Percentiles rank a stretch among this genome's conserved stretches.
phyloP scores from a whole-genome alignment of 2,329 filamentous ascomycete species.

The Huntiella decipiens region DNA sequence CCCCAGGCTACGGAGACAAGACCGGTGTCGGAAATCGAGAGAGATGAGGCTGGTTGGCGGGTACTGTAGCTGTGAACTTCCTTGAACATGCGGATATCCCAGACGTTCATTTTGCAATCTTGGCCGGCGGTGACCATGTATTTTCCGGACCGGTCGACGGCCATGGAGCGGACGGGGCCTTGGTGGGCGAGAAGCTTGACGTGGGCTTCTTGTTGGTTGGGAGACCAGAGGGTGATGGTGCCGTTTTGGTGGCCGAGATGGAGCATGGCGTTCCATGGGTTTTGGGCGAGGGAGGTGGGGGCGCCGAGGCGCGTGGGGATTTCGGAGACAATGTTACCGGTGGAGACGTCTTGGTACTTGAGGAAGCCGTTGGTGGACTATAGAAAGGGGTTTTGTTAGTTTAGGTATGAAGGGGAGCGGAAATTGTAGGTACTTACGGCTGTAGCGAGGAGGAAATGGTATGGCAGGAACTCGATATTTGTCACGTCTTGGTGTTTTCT shows the following conservation, averaged over 20 bases:
- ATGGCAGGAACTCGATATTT: slow-evolving; percentile 88
- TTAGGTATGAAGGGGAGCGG: not conserved
- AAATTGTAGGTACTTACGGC: slow-evolving; percentile 37
- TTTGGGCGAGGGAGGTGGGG: slow-evolving; percentile 68
- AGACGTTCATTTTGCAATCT: slow-evolving; percentile 80
- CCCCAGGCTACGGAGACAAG: slow-evolving; percentile 83
- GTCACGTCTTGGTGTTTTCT: slow-evolving; percentile 80
- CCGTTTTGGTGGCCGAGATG: slow-evolving; percentile 92
- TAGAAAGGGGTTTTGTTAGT: not conserved
- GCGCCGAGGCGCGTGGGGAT: slow-evolving; percentile 69
- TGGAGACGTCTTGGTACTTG: slow-evolving; percentile 91
- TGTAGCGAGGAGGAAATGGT: slow-evolving; percentile 84
- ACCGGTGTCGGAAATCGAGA: slow-evolving; percentile 76
- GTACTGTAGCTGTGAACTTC: slow-evolving; percentile 83
- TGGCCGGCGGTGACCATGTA: slow-evolving; percentile 94
- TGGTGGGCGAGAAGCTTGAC: slow-evolving; percentile 82
- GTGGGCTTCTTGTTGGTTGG: slow-evolving; percentile 67
- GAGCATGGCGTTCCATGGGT: slow-evolving; percentile 78
- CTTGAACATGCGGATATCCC: slow-evolving; percentile 88
- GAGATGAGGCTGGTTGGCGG: slow-evolving; percentile 59
- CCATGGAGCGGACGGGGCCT: slow-evolving; percentile 70
- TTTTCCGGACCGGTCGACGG: slow-evolving; percentile 71
- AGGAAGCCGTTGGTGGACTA: slow-evolving; percentile 64
- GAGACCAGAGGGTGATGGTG: slow-evolving; percentile 87
- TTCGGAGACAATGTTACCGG: slow-evolving; percentile 72